Base-by-base conservation (phyloP, 2,329 filamentous ascomycete genomes). In the Penicillium fuscoglaucum region DNA sequence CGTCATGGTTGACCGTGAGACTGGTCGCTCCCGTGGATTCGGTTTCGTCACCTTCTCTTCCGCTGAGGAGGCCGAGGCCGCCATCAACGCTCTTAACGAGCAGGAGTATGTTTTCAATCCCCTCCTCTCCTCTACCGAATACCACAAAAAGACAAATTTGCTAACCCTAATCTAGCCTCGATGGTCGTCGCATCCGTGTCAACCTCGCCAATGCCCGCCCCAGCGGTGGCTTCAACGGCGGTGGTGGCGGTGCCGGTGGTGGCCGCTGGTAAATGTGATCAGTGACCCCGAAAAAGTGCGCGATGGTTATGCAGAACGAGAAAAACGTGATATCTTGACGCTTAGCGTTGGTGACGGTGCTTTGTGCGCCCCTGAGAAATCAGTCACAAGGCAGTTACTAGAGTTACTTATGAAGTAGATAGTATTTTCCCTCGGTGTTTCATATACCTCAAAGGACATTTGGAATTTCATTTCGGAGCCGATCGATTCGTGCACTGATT, bases 31-130 rank as follows among this genome's bases (percentile, higher is more conserved):
- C 61, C 61, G 61, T 40, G 61, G 61, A 45, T 63, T 63, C 50
- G 61, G 61, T 35, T 63, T 63, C 61, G 61, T 63, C 41, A 63
- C 61, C 50, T 60, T 48, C 59, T 54, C 59, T 41, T 45, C 48
- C 41, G 43, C 31, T 12, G 59, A 59, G 37, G 56, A 59, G 59
- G 59, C 61, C 29, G 31, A 59, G 28, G 53, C 59, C 43, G 61
- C 61, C 39, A 52, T 59, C 43, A 33, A 49, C n/a, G 61, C 39
- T 48, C 46, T 58, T 12, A 57, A 61, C 56, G 59, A 61, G 37
- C 56, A 55, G 46, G 61, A 63, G 61, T 63, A 52, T n/a, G 60
- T 60, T 39, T 31, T 24, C 5, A 10, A 43, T 13, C 29, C n/a
- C 19, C 21, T 6, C 24, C 26, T 6, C 7, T 29, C 28, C 9